Conservation (phyloP, 768 basidiomycete species). For the Plicaturopsis crispa region DNA sequence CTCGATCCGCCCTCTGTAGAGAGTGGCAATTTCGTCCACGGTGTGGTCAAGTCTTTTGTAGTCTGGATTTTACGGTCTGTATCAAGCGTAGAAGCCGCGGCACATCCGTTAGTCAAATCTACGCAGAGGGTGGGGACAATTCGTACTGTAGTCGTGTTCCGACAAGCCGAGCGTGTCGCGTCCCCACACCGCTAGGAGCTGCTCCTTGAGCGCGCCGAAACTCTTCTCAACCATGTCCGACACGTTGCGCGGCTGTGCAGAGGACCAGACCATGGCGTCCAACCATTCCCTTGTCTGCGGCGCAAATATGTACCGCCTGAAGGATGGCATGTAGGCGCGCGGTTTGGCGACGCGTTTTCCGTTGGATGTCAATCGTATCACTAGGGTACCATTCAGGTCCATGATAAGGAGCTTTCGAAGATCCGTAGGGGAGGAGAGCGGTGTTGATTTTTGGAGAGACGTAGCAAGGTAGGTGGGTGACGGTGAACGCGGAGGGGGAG, state of each 20-base stretch:
- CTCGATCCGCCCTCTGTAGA: background rate
- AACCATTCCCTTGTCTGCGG: conserved; percentile 55
- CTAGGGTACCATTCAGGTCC: conserved; percentile 74
- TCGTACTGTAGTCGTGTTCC: conserved; percentile 59
- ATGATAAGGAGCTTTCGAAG: conserved; percentile 63
- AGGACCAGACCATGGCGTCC: conserved; percentile 86
- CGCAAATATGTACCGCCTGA: conserved; percentile 58
- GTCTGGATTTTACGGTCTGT: conserved; percentile 26
- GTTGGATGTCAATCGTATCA: too few species aligned
- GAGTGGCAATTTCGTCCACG: conserved; percentile 45
- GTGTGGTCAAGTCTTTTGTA: conserved; percentile 66
- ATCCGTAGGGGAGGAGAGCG: conserved; percentile 15
- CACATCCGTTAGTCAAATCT: background rate
- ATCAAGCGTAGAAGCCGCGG: background rate
- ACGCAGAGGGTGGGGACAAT: too few species aligned
- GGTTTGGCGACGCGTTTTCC: too few species aligned
- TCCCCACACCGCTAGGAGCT: conserved; percentile 67
- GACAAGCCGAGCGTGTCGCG: conserved; percentile 70
- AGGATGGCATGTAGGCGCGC: conserved; percentile 59
- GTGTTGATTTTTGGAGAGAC: conserved; percentile 12
- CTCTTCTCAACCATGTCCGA: conserved; percentile 61
- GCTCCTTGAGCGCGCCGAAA: conserved; percentile 36
- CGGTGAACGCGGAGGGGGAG: too few species aligned
- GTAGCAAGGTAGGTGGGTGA: conserved; percentile 28
- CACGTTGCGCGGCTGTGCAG: conserved; percentile 77